Conservation (phyloP, 495 filamentous ascomycete species). For the Xylaria grammica region DNA sequence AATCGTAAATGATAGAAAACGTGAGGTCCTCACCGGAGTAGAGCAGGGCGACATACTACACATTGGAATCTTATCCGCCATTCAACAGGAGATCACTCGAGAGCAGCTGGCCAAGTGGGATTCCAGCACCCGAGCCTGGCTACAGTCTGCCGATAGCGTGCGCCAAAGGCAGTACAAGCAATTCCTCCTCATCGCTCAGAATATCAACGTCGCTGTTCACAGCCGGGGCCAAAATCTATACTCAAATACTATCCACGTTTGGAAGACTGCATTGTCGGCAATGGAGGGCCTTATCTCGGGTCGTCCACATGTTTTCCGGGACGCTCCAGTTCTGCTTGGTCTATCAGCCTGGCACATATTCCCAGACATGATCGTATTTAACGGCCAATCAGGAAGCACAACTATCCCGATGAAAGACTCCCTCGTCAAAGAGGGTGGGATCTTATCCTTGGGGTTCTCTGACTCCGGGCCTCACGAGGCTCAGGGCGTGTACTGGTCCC, state of each 20-base stretch:
- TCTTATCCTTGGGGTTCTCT: conserved; percentile 36
- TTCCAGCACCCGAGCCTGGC: conserved; percentile 45
- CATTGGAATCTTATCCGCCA: neutral
- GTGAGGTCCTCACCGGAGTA: conserved; percentile 11
- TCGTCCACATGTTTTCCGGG: conserved; percentile 27
- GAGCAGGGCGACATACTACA: conserved; percentile 11
- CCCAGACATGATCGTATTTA: conserved; percentile 40
- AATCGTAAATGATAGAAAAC: conserved; percentile 25
- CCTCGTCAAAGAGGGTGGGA: conserved; percentile 31
- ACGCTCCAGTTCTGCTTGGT: conserved; percentile 36
- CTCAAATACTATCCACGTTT: conserved; percentile 36
- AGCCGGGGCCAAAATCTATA: conserved; percentile 24
- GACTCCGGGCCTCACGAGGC: neutral
- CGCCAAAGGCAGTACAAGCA: conserved; percentile 31
- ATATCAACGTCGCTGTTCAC: conserved; percentile 34
- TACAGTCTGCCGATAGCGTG: conserved; percentile 36
- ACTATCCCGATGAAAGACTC: conserved; percentile 33
- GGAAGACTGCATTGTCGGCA: conserved; percentile 32
- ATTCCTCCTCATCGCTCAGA: conserved; percentile 42
- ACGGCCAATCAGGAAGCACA: neutral
- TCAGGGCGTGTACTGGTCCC: conserved; percentile 21
- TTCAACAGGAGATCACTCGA: conserved; percentile 35
- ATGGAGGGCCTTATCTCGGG: conserved; percentile 38
- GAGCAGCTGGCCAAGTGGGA: conserved; percentile 43
- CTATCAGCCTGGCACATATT: conserved; percentile 48